Percentiles rank a stretch among this genome's conserved stretches.
phyloP scores from a whole-genome alignment of 495 filamentous ascomycete species.

The Aspergillus conjunctus region DNA sequence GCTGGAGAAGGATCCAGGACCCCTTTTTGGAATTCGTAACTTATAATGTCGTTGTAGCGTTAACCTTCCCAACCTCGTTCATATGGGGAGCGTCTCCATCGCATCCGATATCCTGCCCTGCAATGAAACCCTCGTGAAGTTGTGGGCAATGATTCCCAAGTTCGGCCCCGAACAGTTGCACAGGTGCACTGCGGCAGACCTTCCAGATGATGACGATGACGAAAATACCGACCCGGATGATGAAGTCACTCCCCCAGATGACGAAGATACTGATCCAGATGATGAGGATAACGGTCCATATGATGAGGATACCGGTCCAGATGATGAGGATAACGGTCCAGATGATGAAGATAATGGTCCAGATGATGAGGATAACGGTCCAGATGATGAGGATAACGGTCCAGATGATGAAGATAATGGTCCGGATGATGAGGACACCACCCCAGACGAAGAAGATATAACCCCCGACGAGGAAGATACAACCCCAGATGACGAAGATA shows the following conservation, averaged over 20 bases:
- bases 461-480: background rate
- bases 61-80: background rate
- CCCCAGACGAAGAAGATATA: background rate
- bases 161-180: no score
- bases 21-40: background rate
- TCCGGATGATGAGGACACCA: background rate
- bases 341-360: no score
- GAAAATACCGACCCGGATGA: background rate
- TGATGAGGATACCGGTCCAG: background rate
- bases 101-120: background rate
- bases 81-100: background rate
- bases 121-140: conserved; percentile 5
- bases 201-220: background rate
- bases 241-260: background rate
- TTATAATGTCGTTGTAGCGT: background rate
- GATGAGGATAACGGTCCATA: background rate
- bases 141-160: no score
- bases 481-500: background rate
- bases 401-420: background rate
- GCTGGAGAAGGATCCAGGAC: no score
- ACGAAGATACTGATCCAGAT: background rate
- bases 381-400: background rate
- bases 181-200: conserved; percentile 4
- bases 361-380: no score
- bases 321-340: background rate